phyloP scores from a whole-genome alignment of 257 asterid genomes.

The Agastache rugosa region DNA sequence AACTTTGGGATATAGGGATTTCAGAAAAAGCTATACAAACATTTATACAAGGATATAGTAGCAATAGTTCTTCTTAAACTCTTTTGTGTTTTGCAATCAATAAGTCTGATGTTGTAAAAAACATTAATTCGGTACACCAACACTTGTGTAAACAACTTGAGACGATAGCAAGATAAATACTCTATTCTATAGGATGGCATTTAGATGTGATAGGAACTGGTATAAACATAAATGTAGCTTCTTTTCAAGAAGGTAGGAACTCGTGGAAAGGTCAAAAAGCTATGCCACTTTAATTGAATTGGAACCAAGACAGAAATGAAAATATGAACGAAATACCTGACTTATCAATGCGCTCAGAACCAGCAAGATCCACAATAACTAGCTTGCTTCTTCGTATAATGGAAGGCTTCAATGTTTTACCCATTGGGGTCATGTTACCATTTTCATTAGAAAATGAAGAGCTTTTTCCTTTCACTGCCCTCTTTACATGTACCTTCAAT shows the following conservation, averaged over 20 bases:
- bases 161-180: background rate
- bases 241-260: conserved; percentile 15
- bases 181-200: background rate
- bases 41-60: no score
- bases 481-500: conserved; percentile 68
- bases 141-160: background rate
- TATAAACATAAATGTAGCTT: conserved; percentile 6
- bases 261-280: conserved; percentile 2
- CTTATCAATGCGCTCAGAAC: conserved; percentile 87
- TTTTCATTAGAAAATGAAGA: conserved; percentile 61
- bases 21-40: no score
- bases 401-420: conserved; percentile 70
- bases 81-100: no score
- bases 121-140: background rate
- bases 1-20: no score
- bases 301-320: conserved; percentile 18
- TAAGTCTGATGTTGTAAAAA: no score
- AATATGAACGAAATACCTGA: conserved; percentile 57
- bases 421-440: conserved; percentile 50
- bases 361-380: conserved; percentile 91
- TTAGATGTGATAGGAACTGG: background rate
- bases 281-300: background rate
- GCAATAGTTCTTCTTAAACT: no score
- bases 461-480: conserved; percentile 71
- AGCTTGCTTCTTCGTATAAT: conserved; percentile 79